Percentiles rank a stretch among this genome's conserved stretches.
phyloP scores from a whole-genome alignment of 495 filamentous ascomycete species.

The Amphirosellinia nigrospora region DNA sequence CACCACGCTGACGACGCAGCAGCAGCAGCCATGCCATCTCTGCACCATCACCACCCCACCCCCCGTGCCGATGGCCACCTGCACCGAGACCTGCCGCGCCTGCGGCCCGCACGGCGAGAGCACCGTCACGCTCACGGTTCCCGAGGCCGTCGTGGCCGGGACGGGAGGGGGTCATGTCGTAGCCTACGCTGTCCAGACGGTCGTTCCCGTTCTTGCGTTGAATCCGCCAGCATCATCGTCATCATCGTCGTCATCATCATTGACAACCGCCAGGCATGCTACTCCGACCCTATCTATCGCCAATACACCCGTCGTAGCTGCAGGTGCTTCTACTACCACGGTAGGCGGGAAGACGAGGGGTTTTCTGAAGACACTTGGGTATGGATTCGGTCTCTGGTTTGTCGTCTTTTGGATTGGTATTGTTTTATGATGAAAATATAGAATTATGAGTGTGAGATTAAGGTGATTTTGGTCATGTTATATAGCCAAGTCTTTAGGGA shows the following conservation, averaged over 20 bases:
- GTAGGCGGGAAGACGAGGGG: neutral
- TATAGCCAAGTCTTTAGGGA: neutral
- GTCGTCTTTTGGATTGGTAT: constrained; percentile 10
- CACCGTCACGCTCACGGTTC: constrained; percentile 34
- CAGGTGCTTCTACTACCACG: neutral
- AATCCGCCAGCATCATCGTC: neutral
- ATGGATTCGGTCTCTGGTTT: constrained; percentile 13
- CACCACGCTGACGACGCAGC: constrained; percentile 29
- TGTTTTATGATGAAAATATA: neutral
- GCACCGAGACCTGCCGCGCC: constrained; percentile 26
- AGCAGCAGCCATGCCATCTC: neutral
- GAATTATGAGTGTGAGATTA: neutral
- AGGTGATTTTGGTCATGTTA: neutral
- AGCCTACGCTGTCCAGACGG: constrained; percentile 33
- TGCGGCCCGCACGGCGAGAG: constrained; percentile 34
- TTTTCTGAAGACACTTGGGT: neutral
- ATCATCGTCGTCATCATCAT: neutral
- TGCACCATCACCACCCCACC: neutral
- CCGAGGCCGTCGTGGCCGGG: constrained; percentile 20
- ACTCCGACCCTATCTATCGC: neutral
- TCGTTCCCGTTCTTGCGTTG: constrained; percentile 18
- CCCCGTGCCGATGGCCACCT: constrained; percentile 33
- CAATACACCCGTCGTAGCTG: neutral
- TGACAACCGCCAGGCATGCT: neutral
- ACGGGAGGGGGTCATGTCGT: constrained; percentile 24